Evolutionary conservation across 805 yeast genomes (phyloP).

Genomic region (Starmera amethionina): DNA sequence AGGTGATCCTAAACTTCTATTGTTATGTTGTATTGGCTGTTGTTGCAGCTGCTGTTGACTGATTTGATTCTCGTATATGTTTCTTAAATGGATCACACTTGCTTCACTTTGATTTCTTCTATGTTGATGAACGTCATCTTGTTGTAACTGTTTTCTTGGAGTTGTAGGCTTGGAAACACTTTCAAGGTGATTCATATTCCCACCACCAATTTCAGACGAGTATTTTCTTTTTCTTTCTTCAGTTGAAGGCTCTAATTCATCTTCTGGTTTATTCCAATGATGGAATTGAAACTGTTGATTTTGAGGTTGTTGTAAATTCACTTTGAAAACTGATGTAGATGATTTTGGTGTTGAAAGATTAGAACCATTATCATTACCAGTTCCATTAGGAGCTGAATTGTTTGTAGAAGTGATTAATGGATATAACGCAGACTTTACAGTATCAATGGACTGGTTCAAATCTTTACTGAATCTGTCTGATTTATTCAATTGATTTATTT

Average conservation of each 20-base stretch:
- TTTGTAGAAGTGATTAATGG: background rate
- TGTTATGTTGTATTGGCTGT: constrained; percentile 6
- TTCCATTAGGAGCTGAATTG: background rate
- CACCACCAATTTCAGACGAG: background rate
- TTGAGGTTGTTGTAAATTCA: constrained; percentile 17
- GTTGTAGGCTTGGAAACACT: background rate
- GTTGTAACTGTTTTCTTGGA: background rate
- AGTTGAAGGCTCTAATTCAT: background rate
- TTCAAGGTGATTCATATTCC: constrained; percentile 1
- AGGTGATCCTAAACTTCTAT: constrained; percentile 1
- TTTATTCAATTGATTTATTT: background rate
- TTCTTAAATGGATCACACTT: constrained; percentile 15
- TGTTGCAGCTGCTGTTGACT: constrained; percentile 4
- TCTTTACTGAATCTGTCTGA: background rate
- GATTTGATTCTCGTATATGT: constrained; percentile 11
- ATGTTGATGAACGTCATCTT: constrained; percentile 3
- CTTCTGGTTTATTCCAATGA: constrained; percentile 20
- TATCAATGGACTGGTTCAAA: background rate
- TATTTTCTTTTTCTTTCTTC: constrained; percentile 4
- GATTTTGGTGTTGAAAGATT: background rate
- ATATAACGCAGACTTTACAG: background rate
- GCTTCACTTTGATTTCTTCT: constrained; percentile 22
- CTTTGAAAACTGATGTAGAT: constrained; percentile 18
- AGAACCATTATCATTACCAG: background rate
- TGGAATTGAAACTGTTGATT: constrained; percentile 20